Percentiles rank a stretch among this genome's conserved stretches.
phyloP scores from a whole-genome alignment of 2,329 filamentous ascomycete species.

The Botrytis porri region DNA sequence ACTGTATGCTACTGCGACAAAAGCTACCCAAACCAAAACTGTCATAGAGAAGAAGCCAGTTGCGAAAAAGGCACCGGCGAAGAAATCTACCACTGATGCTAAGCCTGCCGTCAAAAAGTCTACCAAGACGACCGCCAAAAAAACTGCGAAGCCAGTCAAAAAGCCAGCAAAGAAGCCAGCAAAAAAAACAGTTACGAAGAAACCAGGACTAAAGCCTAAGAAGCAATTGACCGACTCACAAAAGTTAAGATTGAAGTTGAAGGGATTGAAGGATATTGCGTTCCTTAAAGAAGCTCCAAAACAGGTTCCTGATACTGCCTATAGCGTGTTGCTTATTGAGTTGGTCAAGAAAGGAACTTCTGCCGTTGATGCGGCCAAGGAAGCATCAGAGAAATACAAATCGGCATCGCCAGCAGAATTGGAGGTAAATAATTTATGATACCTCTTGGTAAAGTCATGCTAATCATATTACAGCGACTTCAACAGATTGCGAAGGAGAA shows the following conservation, averaged over 20 bases:
- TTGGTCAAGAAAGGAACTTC: slow-evolving; percentile 31
- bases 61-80: slow-evolving; percentile 11
- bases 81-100: slow-evolving; percentile 23
- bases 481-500: slow-evolving; percentile 50
- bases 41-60: slow-evolving; percentile 20
- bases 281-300: slow-evolving; percentile 8
- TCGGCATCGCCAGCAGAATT: slow-evolving; percentile 37
- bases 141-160: slow-evolving; percentile 20
- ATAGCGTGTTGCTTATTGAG: slow-evolving; percentile 28
- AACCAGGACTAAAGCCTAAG: slow-evolving; percentile 26
- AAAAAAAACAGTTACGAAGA: slow-evolving; percentile 31
- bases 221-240: slow-evolving; percentile 27
- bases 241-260: slow-evolving; percentile 1
- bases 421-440: slow-evolving; percentile 38
- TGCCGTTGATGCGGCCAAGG: slow-evolving; percentile 21
- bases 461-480: slow-evolving; percentile 45
- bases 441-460: slow-evolving; percentile 13
- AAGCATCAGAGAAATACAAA: slow-evolving; percentile 37
- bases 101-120: slow-evolving; percentile 9
- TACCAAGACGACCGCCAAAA: slow-evolving; percentile 9
- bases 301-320: slow-evolving; percentile 8
- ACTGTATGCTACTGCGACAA: slow-evolving; percentile 32
- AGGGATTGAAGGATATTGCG: not conserved
- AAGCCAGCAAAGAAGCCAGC: slow-evolving; percentile 16
- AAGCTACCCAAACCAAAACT: slow-evolving; percentile 24